These are phyloP conservation scores for Adansonia rubrostipa DNA, from an alignment of 441 rosid species.

Conservation along the genomic window DNA sequence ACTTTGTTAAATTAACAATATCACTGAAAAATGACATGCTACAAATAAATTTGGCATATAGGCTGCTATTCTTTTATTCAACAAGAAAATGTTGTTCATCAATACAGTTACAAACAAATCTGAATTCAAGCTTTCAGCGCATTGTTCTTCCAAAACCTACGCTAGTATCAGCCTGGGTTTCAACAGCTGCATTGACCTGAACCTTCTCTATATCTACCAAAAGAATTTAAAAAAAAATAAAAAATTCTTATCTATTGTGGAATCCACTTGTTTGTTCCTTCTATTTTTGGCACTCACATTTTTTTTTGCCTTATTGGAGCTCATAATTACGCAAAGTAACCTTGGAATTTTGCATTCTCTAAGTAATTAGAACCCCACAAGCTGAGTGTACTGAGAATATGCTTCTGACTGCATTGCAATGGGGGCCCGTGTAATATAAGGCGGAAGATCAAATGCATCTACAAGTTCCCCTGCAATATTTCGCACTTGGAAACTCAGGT, in stretches of 20 bases:
- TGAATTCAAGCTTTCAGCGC: neutral
- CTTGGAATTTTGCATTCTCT: neutral
- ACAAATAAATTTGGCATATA: neutral
- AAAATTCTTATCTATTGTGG: neutral
- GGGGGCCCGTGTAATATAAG: slow-evolving; percentile 82
- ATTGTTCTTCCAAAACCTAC: neutral
- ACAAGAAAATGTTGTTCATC: neutral
- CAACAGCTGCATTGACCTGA: neutral
- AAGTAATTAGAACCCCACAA: slow-evolving; percentile 64
- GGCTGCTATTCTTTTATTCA: neutral
- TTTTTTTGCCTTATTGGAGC: too few species aligned
- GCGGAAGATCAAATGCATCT: slow-evolving; percentile 84
- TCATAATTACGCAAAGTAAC: too few species aligned
- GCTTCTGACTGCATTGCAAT: slow-evolving; percentile 92
- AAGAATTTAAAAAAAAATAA: neutral
- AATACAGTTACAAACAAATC: neutral
- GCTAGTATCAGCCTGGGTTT: neutral
- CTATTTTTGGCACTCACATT: neutral
- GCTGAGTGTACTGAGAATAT: slow-evolving; percentile 81
- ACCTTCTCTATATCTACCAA: neutral
- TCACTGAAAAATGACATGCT: neutral
- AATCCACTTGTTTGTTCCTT: neutral
- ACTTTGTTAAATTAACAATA: neutral
- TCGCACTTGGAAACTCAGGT: slow-evolving; percentile 86
- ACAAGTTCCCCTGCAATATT: slow-evolving; percentile 81